phyloP scores from a whole-genome alignment of 257 asterid species.

The Dorcoceras hygrometricum region DNA sequence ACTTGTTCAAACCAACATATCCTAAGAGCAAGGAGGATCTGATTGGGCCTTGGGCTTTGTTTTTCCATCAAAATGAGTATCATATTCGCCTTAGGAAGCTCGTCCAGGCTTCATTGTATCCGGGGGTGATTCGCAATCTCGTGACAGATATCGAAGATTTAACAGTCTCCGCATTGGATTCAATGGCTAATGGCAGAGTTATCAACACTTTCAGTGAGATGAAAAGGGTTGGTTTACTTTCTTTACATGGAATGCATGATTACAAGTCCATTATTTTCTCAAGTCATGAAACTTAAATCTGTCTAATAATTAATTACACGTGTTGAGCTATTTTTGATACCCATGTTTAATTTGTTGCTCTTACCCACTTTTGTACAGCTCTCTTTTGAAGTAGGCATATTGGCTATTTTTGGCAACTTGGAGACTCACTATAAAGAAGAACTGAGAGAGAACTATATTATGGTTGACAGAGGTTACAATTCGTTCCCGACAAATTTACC shows the following conservation, averaged over 20 bases:
- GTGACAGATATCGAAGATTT: slow-evolving; percentile 42
- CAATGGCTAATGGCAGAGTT: slow-evolving; percentile 44
- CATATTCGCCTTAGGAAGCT: slow-evolving; percentile 73
- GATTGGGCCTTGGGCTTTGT: slow-evolving; percentile 77
- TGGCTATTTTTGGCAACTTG: slow-evolving; percentile 61
- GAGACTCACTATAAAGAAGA: slow-evolving; percentile 53
- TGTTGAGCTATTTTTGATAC: no score
- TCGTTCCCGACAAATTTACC: slow-evolving; percentile 68
- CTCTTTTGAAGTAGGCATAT: slow-evolving; percentile 76
- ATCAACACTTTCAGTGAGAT: slow-evolving; percentile 57
- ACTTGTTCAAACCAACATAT: slow-evolving; percentile 87
- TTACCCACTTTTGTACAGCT: slow-evolving; percentile 30
- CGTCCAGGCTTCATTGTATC: slow-evolving; percentile 50
- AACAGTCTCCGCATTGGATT: slow-evolving; percentile 46
- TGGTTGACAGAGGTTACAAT: slow-evolving; percentile 72
- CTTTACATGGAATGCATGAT: neutral
- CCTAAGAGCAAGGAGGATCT: slow-evolving; percentile 71
- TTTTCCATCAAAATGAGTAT: slow-evolving; percentile 73
- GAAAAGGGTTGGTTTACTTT: slow-evolving; percentile 51
- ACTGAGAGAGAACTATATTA: slow-evolving; percentile 51
- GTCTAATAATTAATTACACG: no score
- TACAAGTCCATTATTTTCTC: neutral
- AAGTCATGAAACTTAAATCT: no score
- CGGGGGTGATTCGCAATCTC: slow-evolving; percentile 52
- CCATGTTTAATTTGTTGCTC: neutral